A percentile compares a stretch with the other conserved stretches of the same genome.
phyloP scores from a whole-genome alignment of 164 flowering plant species.

The Vitis cinerea region DNA sequence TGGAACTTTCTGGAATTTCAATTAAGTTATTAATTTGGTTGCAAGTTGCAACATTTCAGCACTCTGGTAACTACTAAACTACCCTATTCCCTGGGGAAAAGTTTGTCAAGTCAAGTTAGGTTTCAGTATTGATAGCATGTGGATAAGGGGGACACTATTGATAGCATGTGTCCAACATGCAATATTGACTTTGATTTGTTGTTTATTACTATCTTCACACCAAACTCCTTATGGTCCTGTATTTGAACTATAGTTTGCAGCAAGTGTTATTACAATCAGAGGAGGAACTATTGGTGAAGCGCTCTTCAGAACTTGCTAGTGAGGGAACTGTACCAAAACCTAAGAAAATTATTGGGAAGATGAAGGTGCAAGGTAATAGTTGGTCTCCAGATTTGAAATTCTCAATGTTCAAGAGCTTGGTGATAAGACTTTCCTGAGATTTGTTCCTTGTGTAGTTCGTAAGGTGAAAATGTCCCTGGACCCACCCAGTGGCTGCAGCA shows the following conservation, averaged over 20 bases:
- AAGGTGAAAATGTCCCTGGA: slow-evolving; percentile 75
- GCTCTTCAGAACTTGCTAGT: slow-evolving; percentile 50
- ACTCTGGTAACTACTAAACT: too few relatives aligned
- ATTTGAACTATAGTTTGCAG: slow-evolving; percentile 56
- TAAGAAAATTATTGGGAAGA: slow-evolving; percentile 77
- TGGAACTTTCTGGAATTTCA: neutral
- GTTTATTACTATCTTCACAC: neutral
- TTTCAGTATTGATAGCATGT: neutral
- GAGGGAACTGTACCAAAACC: slow-evolving; percentile 74
- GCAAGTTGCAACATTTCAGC: neutral
- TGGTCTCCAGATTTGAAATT: neutral
- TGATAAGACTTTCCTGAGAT: slow-evolving; percentile 6
- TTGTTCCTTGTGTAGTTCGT: slow-evolving; percentile 57
- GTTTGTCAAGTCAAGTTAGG: neutral
- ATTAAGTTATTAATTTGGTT: neutral
- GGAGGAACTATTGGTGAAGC: slow-evolving; percentile 71
- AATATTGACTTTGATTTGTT: neutral
- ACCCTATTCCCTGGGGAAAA: too few relatives aligned
- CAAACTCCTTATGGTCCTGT: slow-evolving; percentile 5
- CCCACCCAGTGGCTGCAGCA: slow-evolving; percentile 85
- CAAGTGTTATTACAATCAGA: slow-evolving; percentile 75
- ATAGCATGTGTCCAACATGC: neutral
- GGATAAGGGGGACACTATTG: neutral
- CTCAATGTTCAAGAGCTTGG: neutral
- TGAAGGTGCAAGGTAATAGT: slow-evolving; percentile 86